Conservation (phyloP, 1,284 basidiomycete species). For the Cryptococcus sp. region DNA sequence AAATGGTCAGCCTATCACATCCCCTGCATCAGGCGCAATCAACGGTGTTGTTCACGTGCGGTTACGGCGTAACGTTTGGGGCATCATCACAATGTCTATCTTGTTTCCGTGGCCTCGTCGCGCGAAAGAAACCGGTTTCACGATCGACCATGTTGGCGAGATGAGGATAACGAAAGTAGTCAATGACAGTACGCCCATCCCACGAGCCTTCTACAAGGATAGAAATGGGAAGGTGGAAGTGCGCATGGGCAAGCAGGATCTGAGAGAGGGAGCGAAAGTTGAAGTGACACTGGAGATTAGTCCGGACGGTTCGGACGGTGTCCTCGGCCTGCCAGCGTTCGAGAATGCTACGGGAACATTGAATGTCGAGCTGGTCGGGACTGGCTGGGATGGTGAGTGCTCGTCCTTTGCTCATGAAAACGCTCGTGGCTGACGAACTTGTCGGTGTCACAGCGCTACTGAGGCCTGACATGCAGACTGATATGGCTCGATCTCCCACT, state of each 20-base stretch:
- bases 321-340: slow-evolving; percentile 28
- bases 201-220: slow-evolving; percentile 9
- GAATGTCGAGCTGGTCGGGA: slow-evolving; percentile 30
- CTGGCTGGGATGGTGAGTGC: slow-evolving; percentile 37
- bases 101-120: slow-evolving; percentile 30
- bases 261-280: slow-evolving; percentile 15
- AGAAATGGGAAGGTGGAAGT: slow-evolving; percentile 4
- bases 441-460: slow-evolving; percentile 12
- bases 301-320: slow-evolving; percentile 12
- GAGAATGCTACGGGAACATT: slow-evolving; percentile 19
- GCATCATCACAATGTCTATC: slow-evolving; percentile 20
- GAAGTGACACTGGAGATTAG: slow-evolving; percentile 33
- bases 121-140: slow-evolving; percentile 26
- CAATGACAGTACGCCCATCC: slow-evolving; percentile 13
- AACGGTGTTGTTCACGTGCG: slow-evolving; percentile 28
- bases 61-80: slow-evolving; percentile 29
- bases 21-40: slow-evolving; percentile 6
- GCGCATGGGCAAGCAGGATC: slow-evolving; percentile 14
- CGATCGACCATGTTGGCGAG: slow-evolving; percentile 1
- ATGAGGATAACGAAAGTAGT: slow-evolving; percentile 25
- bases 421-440: background rate
- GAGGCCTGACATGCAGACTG: slow-evolving; percentile 8
- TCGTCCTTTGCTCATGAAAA: background rate
- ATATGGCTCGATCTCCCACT: slow-evolving; percentile 10
- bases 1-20: slow-evolving; percentile 4